Percentiles rank a stretch among this genome's conserved stretches.
Evolutionary conservation across 140 eudicot genomes (phyloP).

Genomic region (Stevia rebaudiana): DNA sequence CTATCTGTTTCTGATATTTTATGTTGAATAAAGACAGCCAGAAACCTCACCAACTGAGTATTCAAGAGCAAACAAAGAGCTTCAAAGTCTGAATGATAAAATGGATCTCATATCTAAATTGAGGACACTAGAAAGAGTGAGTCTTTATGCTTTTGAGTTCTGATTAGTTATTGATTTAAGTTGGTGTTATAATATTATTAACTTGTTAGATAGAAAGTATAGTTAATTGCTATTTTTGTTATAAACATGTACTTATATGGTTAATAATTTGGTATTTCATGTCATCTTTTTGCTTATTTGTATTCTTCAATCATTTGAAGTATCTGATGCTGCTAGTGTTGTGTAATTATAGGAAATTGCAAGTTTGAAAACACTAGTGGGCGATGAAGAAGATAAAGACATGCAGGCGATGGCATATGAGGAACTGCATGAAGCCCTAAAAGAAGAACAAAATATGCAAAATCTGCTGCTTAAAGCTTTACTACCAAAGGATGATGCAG

Average conservation of each 20-base stretch:
- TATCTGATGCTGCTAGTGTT: conserved; percentile 4
- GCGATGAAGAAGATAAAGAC: conserved; percentile 74
- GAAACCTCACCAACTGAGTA: conserved; percentile 69
- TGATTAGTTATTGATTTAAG: neutral
- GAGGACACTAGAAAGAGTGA: conserved; percentile 76
- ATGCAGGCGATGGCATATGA: conserved; percentile 77
- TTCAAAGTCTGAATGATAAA: conserved; percentile 51
- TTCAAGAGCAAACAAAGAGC: conserved; percentile 87
- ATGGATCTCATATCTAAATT: conserved; percentile 57
- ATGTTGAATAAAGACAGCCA: conserved; percentile 67
- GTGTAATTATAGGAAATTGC: conserved; percentile 54
- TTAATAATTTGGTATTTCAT: conserved; percentile 7
- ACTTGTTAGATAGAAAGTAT: neutral
- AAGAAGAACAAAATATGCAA: conserved; percentile 60
- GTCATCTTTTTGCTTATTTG: neutral
- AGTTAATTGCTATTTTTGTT: neutral
- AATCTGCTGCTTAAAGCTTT: conserved; percentile 53
- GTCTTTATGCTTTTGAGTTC: conserved; percentile 12
- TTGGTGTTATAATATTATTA: too few species aligned
- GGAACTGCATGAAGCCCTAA: conserved; percentile 60
- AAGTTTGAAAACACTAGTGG: conserved; percentile 46
- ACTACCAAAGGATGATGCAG: conserved; percentile 96
- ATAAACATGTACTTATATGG: neutral
- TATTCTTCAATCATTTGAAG: neutral
- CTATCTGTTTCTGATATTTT: conserved; percentile 9